Evolutionary conservation across 2,329 filamentous ascomycete species (phyloP).

Genomic region (Zymoseptoria pseudotritici): DNA sequence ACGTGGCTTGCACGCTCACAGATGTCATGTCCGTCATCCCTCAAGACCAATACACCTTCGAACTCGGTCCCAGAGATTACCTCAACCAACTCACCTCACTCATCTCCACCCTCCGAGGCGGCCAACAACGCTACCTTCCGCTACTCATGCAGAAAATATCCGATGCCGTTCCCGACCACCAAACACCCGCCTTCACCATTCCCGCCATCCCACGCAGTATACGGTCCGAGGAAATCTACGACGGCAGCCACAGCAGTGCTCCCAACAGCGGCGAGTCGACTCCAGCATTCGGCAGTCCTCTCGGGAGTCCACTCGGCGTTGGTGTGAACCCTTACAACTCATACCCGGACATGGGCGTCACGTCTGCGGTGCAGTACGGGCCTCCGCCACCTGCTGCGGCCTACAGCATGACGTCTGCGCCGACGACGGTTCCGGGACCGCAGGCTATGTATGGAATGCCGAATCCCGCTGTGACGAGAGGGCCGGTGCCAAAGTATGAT

Average conservation of each 20-base stretch:
- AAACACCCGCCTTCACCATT: constrained; percentile 20
- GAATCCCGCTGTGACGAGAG: background rate
- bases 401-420: constrained; percentile 1
- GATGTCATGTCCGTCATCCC: constrained; percentile 62
- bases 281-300: constrained; percentile 11
- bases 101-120: constrained; percentile 63
- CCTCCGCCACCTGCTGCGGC: background rate
- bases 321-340: constrained; percentile 8
- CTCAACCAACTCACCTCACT: constrained; percentile 62
- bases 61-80: constrained; percentile 62
- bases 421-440: background rate
- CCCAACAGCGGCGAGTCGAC: constrained; percentile 22
- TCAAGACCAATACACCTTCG: constrained; percentile 51
- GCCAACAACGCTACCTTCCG: constrained; percentile 68
- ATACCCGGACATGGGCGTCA: constrained; percentile 5
- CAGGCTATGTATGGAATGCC: background rate
- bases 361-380: constrained; percentile 2
- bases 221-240: constrained; percentile 26
- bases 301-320: constrained; percentile 22
- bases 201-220: constrained; percentile 18
- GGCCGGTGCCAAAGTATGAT: background rate
- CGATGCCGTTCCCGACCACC: constrained; percentile 39
- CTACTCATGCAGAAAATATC: constrained; percentile 69
- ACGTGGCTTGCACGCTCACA: constrained; percentile 64
- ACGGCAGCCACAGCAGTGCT: constrained; percentile 23